Percentiles rank a stretch among this genome's conserved stretches.
phyloP scores from a whole-genome alignment of 257 asterid genomes.

The Rehmannia glutinosa region DNA sequence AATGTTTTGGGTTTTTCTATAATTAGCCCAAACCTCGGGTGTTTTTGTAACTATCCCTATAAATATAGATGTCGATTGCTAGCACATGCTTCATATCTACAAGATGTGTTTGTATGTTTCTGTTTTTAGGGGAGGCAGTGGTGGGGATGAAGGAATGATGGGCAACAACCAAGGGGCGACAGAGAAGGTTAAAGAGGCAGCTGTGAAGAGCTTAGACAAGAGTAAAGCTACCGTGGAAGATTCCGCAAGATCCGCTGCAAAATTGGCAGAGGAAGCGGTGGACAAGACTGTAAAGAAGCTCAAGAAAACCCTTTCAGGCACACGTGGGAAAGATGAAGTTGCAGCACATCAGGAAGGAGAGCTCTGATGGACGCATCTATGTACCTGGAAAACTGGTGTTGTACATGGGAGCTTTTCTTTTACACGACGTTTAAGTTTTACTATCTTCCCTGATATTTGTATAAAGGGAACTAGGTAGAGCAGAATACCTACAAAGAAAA shows the following conservation, averaged over 20 bases:
- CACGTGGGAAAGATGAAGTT: neutral
- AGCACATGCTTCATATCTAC: neutral
- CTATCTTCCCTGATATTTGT: no score
- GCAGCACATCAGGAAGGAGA: neutral
- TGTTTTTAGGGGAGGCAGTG: slow-evolving; percentile 13
- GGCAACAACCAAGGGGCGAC: neutral
- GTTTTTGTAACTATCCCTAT: no score
- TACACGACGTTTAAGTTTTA: no score
- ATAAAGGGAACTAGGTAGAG: no score
- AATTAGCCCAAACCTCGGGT: no score
- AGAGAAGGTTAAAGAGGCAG: slow-evolving; percentile 38
- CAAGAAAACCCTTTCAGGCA: neutral
- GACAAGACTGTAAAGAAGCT: slow-evolving; percentile 14
- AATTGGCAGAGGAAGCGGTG: slow-evolving; percentile 5
- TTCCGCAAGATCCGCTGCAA: slow-evolving; percentile 28
- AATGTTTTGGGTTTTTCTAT: no score
- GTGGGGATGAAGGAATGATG: neutral
- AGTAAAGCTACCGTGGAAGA: slow-evolving; percentile 25
- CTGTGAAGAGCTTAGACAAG: slow-evolving; percentile 35
- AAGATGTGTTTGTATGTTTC: slow-evolving; percentile 2
- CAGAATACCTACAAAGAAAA: no score
- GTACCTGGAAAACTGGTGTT: neutral
- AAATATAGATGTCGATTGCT: neutral
- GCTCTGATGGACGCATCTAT: no score
- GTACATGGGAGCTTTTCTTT: no score